Evolutionary conservation across 495 filamentous ascomycete species (phyloP), one percentile per base, ranked within the genome.

Genomic region (Hyaloscypha finlandica): DNA sequence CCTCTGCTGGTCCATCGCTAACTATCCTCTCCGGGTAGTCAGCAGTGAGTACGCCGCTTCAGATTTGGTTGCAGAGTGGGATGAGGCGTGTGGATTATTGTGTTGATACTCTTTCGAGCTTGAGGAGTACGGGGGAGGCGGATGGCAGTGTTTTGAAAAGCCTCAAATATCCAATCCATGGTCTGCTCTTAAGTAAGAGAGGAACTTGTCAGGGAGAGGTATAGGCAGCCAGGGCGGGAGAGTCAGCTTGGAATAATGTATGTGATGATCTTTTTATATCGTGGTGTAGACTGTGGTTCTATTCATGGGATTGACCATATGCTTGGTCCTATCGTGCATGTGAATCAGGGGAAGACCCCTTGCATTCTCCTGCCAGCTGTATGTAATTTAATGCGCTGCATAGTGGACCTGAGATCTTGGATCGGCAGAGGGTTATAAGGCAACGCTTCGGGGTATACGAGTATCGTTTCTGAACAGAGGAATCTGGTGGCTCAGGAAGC

Each of bases 71-170:
- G 8, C 83, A 81, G 37, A 87, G 84, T 2, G 88, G 88, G 1
- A 77, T 90, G 6, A 79, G 88, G 8, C 84, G 83, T 9, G 81
- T 90, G 4, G 88, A 91, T 66, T 87, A 90, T 67, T 90, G 87
- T 69, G 80, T 88, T 11, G 88, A 91, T 73, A 79, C 81, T 0
- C 71, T 85, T 6, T 88, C 84, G 58, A 82, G 81, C 0, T 61
- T 77, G 20, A 42, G 22, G 12, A 20, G 16, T 25, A 55, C 42
- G 2, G 52, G 30, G 11, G 62, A 53, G 25, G 8, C 30, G 6
- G 53, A 56, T 29, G 6, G 25, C 9, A 25, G 53, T 25, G 53
- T 56, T 6, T 11, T 25, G 30, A 25, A 56, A 1, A 56, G 53
- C 25, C 53, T 56, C 3, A 56, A 56, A 30, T 56, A n/a, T n/a